Percentiles rank a stretch among this genome's conserved stretches.
These are phyloP conservation scores for Leishmania tarentolae DNA, from an alignment of 208 protist genomes.

Conservation along the genomic window DNA sequence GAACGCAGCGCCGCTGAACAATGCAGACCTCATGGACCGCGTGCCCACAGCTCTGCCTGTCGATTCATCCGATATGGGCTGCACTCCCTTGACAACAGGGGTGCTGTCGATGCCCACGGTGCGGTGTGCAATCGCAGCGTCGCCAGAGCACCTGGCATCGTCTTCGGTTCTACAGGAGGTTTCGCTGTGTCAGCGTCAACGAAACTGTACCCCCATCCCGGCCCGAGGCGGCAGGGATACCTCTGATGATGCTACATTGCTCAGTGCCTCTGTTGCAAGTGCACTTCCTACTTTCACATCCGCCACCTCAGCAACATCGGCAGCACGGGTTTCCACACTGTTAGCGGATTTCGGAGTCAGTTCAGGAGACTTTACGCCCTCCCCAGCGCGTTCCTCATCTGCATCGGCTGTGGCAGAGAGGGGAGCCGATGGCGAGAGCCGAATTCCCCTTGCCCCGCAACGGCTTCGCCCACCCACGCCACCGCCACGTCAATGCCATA, in stretches of 20 bases:
- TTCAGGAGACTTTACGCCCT: neutral
- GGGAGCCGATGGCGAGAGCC: neutral
- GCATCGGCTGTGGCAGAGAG: neutral
- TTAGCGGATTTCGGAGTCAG: neutral
- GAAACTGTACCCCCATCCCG: neutral
- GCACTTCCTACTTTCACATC: neutral
- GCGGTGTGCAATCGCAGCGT: neutral
- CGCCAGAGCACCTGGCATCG: neutral
- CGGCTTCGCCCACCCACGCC: slow-evolving; percentile 23
- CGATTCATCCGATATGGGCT: neutral
- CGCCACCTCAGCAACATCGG: neutral
- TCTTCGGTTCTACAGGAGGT: neutral
- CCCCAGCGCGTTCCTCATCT: neutral
- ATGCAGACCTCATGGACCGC: neutral
- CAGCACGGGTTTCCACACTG: neutral
- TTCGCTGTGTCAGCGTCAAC: neutral
- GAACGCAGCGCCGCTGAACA: neutral
- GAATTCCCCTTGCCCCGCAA: neutral
- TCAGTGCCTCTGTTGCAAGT: neutral
- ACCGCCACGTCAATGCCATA: slow-evolving; percentile 25
- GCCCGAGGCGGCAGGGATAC: neutral
- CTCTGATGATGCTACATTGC: neutral
- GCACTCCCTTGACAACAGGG: neutral
- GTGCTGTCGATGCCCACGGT: neutral
- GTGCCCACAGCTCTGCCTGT: neutral